Evolutionary conservation across 495 filamentous ascomycete species (phyloP).

Genomic region (Penicillium verhagenii): DNA sequence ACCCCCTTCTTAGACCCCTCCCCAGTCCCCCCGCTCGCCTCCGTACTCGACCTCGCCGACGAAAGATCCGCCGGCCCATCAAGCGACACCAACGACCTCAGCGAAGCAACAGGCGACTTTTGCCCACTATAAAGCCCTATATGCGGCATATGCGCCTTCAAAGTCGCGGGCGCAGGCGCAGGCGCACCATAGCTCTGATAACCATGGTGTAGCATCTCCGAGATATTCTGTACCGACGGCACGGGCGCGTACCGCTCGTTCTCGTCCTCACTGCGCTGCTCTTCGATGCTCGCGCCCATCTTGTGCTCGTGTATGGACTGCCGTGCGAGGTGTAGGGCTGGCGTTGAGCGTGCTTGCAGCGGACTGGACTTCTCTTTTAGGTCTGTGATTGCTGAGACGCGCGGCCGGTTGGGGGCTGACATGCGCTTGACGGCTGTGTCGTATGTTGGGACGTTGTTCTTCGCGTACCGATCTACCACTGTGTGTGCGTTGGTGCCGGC

Average conservation of each 20-base stretch:
- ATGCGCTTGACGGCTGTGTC: conserved; percentile 1
- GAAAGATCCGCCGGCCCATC: conserved; percentile 2
- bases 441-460: conserved; percentile 5
- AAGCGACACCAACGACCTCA: neutral
- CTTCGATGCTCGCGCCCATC: neutral
- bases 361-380: neutral
- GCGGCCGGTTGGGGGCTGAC: neutral
- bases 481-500: neutral
- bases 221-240: neutral
- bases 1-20: neutral
- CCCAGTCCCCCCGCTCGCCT: neutral
- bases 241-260: neutral
- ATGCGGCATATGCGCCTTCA: neutral
- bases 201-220: neutral
- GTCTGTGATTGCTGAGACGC: neutral
- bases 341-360: neutral
- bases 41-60: neutral
- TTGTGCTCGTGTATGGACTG: neutral
- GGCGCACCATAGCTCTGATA: too few species aligned
- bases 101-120: conserved; percentile 3
- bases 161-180: neutral
- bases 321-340: neutral
- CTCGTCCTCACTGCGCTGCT: neutral
- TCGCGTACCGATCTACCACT: neutral
- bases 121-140: neutral